Percentiles rank a stretch among this genome's conserved stretches.
These are phyloP conservation scores for Laetiporus sulphureus DNA, from an alignment of 1,284 basidiomycete genomes.

Conservation along the genomic window DNA sequence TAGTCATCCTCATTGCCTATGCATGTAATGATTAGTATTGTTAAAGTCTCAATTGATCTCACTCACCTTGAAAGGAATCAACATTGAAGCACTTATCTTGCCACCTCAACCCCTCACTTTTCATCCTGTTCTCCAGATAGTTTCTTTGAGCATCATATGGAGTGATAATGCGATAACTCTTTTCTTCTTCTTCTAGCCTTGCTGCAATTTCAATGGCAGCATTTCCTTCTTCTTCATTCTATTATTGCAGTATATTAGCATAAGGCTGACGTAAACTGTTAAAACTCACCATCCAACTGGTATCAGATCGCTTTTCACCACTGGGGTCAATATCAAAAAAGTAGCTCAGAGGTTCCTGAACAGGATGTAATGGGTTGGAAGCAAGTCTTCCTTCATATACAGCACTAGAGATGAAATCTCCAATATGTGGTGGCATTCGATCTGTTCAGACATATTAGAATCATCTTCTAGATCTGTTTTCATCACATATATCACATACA, in stretches of 20 bases:
- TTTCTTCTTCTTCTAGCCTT: conserved; percentile 29
- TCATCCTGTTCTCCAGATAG: conserved; percentile 34
- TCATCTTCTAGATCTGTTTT: not conserved
- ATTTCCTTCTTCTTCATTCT: conserved; percentile 39
- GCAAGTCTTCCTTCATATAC: conserved; percentile 48
- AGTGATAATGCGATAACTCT: conserved; percentile 42
- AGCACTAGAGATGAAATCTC: conserved; percentile 57
- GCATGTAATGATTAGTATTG: conserved; percentile 11
- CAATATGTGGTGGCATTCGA: conserved; percentile 73
- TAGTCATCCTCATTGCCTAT: conserved; percentile 39
- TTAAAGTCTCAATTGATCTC: conserved; percentile 1
- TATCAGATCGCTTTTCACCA: conserved; percentile 30
- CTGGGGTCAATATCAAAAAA: conserved; percentile 42
- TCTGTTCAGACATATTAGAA: conserved; percentile 34
- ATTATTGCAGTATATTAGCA: conserved; percentile 14
- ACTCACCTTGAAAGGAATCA: conserved; percentile 38
- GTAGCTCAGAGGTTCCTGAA: conserved; percentile 16
- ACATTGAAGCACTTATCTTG: conserved; percentile 43
- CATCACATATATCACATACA: conserved; percentile 29
- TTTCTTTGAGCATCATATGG: conserved; percentile 50
- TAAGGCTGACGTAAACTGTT: conserved; percentile 8
- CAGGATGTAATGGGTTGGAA: conserved; percentile 30
- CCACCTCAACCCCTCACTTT: conserved; percentile 31
- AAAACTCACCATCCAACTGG: conserved; percentile 38
- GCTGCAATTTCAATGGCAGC: conserved; percentile 37